These are phyloP conservation scores for Ambrosia hybrid DNA, from an alignment of 140 eudicot species.

Conservation along the genomic window DNA sequence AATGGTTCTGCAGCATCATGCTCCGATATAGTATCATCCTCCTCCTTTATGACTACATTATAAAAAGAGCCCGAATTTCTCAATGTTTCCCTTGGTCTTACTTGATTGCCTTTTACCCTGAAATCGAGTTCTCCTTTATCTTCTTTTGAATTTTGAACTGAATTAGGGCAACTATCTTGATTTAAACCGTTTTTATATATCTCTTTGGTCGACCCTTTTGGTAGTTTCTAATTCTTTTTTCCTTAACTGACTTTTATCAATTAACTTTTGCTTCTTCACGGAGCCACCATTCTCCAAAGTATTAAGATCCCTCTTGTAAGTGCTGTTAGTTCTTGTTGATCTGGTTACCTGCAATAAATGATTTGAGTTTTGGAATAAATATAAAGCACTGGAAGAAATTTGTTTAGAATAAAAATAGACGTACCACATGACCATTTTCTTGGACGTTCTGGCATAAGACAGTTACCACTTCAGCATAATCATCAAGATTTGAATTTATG, in stretches of 20 bases:
- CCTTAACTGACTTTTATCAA: conserved; percentile 11
- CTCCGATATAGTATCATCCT: conserved; percentile 27
- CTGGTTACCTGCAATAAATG: conserved; percentile 29
- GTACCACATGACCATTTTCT: conserved; percentile 33
- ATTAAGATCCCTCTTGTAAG: conserved; percentile 23
- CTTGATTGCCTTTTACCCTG: conserved; percentile 18
- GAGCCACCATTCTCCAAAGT: conserved; percentile 27
- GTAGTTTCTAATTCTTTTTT: conserved; percentile 27
- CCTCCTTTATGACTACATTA: conserved; percentile 25
- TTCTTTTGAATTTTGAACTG: conserved; percentile 23
- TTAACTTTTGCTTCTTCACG: conserved; percentile 21
- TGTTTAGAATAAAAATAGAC: conserved; percentile 9
- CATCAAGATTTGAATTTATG: conserved; percentile 33
- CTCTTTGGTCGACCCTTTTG: conserved; percentile 23
- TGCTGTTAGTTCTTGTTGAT: conserved; percentile 14
- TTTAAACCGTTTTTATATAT: conserved; percentile 15
- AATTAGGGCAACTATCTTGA: conserved; percentile 18
- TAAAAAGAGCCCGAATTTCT: no score
- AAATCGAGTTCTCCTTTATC: conserved; percentile 27
- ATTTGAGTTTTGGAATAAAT: background rate
- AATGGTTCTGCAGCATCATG: conserved; percentile 21
- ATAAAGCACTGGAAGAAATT: conserved; percentile 4
- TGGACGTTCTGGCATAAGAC: conserved; percentile 41
- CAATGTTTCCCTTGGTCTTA: no score
- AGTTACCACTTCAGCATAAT: conserved; percentile 58